Percentiles rank a stretch among this genome's conserved stretches.
Conservation (phyloP, 129 eudicot genomes). For the Silybum marianum region DNA sequence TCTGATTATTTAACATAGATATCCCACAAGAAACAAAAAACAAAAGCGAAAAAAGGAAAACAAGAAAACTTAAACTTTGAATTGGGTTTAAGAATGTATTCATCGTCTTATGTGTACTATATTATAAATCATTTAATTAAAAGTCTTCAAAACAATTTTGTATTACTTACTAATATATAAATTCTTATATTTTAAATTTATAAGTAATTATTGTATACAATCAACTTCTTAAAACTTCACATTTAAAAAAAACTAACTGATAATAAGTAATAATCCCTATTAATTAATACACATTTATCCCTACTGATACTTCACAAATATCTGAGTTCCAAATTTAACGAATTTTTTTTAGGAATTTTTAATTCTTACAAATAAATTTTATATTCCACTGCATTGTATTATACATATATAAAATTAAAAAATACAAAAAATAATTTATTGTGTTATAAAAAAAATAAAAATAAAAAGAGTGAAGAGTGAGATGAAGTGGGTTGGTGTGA, state of each 20-base stretch:
- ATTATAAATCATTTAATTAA: too few relatives aligned
- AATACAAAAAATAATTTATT: neutral
- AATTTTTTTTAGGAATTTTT: too few relatives aligned
- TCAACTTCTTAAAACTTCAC: neutral
- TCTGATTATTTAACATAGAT: neutral
- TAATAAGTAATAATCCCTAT: too few relatives aligned
- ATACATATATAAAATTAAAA: neutral
- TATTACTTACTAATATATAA: too few relatives aligned
- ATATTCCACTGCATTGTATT: neutral
- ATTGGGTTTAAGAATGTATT: neutral
- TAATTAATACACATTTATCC: neutral
- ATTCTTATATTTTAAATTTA: neutral
- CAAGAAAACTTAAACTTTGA: neutral
- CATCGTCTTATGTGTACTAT: neutral
- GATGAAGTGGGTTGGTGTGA: constrained; percentile 24
- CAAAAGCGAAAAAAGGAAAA: neutral
- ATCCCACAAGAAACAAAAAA: neutral
- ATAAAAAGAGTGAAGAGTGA: constrained; percentile 16
- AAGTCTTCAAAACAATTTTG: too few relatives aligned
- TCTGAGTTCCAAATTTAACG: neutral
- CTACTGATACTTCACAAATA: neutral
- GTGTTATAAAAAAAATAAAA: too few relatives aligned
- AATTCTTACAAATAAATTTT: neutral
- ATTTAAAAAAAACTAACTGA: neutral
- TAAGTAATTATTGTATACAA: neutral